Base-by-base conservation (phyloP, 371 early-diverging fungal genomes). In the Mortierella sp. region DNA sequence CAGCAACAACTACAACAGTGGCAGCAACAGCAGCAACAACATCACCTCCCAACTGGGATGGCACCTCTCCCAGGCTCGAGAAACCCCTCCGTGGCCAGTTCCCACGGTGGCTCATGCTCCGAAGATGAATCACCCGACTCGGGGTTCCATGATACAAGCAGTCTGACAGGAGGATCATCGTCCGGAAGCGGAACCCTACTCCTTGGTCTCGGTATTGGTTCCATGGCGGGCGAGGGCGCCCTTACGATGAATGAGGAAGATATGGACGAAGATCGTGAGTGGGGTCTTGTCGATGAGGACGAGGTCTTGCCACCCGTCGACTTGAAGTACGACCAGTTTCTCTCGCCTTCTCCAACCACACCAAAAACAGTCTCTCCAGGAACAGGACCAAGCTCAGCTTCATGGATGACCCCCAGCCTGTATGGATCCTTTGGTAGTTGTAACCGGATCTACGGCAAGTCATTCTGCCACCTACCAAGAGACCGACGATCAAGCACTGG, bases 401-500 rank as follows among this genome's bases (percentile, higher is more conserved):
- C 37, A 37, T 37, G 37, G 37, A 37, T 37, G 37, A 37, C 37
- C 37, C 37, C 37, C 9, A 37, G 9, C 37, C 9, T 9, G 3
- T 37, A 37, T 9, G 37, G 37, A 9, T 9, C 37, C 37, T 37
- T 37, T 37, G 37, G 37, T 9, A 4, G 16, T 53, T 11, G 23
- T 21, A 23, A 19, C 53, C 12, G 53, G 53, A 65, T 23, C 0
- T 29, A 47, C 26, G 55, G 16, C 64, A 37, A n/a, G 37, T 63
- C 58, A 56, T 11, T 66, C 46, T 7, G n/a, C 25, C 28, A n/a
- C 19, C 2, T 57, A 21, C 62, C 68, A 16, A 58, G 77, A 18
- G 77, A 72, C 19, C 68, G 77, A 43, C 68, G 77, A 7, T 77
- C 77, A 4, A 77, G 77, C 47, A 77, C 77, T 12, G 77, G 77